Evolutionary conservation across 352 stramenopile genomes (phyloP), one percentile per base, ranked within the genome.

Genomic region (Pythium scleroteichum): DNA sequence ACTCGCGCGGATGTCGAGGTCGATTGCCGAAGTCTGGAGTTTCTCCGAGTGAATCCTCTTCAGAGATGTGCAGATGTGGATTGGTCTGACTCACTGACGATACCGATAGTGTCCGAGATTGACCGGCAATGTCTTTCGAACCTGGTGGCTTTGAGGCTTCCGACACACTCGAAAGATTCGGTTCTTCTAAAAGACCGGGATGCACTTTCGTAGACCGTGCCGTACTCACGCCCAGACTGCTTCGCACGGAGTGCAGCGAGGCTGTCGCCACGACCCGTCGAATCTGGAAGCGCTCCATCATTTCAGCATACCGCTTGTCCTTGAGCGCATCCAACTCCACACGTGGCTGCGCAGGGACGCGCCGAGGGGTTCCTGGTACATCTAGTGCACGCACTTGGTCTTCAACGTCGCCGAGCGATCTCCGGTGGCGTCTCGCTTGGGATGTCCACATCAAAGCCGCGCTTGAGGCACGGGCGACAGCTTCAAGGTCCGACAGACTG

Each of bases 221-320:
- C 22, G 50, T 57, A 10, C 29, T 35, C 10, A 35, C 29, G 29
- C 29, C 29, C 10, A 5, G 29, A 35, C 29, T 35, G 10, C 29
- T 35, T 10, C 29, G 29, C 29, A 35, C 29, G 10, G 29, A 35
- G 10, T 35, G 29, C 10, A 35, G 10, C 10, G 45, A 38, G 14
- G 26, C 17, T 17, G n/a, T 33, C 20, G 26, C 33, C 17, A 14
- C 32, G 19, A 19, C 23, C 32, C 12, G 50, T 2, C 75, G 70
- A 24, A 85, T 71, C 59, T 85, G 72, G 59, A 85, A 85, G 3
- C 75, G 72, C 20, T 57, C 53, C 68, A 85, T 76, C 72, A 85
- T 82, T 54, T 85, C 72, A 1, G 71, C 63, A 59, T 85, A 82
- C 0, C 20, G 48, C 38, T 56, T 27, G 17, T 32, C 35, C 6